These are phyloP conservation scores for Xylaria grammica DNA, from an alignment of 495 filamentous ascomycete species.

Conservation along the genomic window DNA sequence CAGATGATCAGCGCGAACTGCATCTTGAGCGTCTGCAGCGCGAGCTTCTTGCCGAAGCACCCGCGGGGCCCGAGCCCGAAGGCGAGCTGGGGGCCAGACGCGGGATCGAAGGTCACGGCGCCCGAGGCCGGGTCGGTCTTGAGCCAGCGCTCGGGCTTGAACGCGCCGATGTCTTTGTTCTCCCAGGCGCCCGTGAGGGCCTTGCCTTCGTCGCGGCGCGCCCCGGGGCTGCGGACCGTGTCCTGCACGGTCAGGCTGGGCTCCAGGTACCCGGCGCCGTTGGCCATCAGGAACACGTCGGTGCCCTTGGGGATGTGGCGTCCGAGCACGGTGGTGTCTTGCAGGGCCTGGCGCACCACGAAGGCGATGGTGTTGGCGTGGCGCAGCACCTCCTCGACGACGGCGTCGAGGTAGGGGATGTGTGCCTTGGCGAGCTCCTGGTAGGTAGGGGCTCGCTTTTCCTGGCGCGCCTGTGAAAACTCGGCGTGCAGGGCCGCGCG, in stretches of 20 bases:
- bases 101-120: slow-evolving; percentile 31
- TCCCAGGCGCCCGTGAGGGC: slow-evolving; percentile 19
- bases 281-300: slow-evolving; percentile 29
- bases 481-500: slow-evolving; percentile 30
- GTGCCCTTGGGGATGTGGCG: slow-evolving; percentile 41
- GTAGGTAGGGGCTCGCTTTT: slow-evolving; percentile 27
- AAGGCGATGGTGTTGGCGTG: slow-evolving; percentile 8
- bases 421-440: slow-evolving; percentile 29
- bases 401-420: slow-evolving; percentile 40
- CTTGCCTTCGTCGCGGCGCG: slow-evolving; percentile 21
- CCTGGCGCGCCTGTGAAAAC: slow-evolving; percentile 21
- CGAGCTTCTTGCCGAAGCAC: slow-evolving; percentile 42
- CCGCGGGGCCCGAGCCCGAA: slow-evolving; percentile 37
- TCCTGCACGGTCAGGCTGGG: slow-evolving; percentile 27
- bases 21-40: slow-evolving; percentile 37
- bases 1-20: slow-evolving; percentile 37
- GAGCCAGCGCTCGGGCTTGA: slow-evolving; percentile 39
- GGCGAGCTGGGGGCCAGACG: slow-evolving; percentile 33
- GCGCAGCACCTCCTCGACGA: slow-evolving; percentile 39
- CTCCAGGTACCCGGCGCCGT: slow-evolving; percentile 30
- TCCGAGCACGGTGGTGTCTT: slow-evolving; percentile 37
- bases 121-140: not conserved
- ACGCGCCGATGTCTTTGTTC: slow-evolving; percentile 26
- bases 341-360: slow-evolving; percentile 29
- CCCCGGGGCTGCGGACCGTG: slow-evolving; percentile 16